These are phyloP conservation scores for Hypomontagnella monticulosa DNA, from an alignment of 495 filamentous ascomycete genomes.

Conservation along the genomic window DNA sequence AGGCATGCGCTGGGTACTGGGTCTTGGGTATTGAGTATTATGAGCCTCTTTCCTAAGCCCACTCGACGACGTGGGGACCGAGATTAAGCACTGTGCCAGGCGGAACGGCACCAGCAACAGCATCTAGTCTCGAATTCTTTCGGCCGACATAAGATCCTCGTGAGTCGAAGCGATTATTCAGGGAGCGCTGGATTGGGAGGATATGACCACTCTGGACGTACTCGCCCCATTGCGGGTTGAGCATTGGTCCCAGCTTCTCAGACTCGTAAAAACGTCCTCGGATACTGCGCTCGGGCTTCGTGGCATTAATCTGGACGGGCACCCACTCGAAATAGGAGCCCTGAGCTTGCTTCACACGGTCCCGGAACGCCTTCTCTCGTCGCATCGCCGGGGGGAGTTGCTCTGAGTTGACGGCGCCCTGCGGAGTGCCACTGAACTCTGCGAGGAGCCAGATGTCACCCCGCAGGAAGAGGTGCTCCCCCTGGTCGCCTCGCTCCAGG, in stretches of 20 bases:
- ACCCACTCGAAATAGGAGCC: slow-evolving; percentile 48
- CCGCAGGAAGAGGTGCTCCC: slow-evolving; percentile 20
- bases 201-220: slow-evolving; percentile 40
- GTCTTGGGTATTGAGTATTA: no score
- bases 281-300: slow-evolving; percentile 44
- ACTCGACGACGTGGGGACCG: slow-evolving; percentile 19
- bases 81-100: slow-evolving; percentile 1
- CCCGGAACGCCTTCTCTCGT: slow-evolving; percentile 48
- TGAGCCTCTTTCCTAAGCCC: background rate
- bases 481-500: slow-evolving; percentile 29
- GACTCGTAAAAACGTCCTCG: slow-evolving; percentile 58
- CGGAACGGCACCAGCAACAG: slow-evolving; percentile 31
- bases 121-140: slow-evolving; percentile 22
- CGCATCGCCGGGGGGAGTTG: slow-evolving; percentile 46
- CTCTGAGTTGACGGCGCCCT: slow-evolving; percentile 17
- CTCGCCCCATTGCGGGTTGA: slow-evolving; percentile 43
- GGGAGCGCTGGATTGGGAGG: slow-evolving; percentile 47
- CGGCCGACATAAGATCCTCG: slow-evolving; percentile 27
- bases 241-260: slow-evolving; percentile 46
- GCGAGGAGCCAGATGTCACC: slow-evolving; percentile 42
- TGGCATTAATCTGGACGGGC: slow-evolving; percentile 23
- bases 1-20: no score
- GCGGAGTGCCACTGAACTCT: slow-evolving; percentile 23
- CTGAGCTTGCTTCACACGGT: slow-evolving; percentile 43
- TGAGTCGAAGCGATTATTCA: slow-evolving; percentile 53